Percentiles rank a stretch among this genome's conserved stretches.
Conservation (phyloP, 2,329 filamentous ascomycete species). For the Acephala macrosclerotiorum region DNA sequence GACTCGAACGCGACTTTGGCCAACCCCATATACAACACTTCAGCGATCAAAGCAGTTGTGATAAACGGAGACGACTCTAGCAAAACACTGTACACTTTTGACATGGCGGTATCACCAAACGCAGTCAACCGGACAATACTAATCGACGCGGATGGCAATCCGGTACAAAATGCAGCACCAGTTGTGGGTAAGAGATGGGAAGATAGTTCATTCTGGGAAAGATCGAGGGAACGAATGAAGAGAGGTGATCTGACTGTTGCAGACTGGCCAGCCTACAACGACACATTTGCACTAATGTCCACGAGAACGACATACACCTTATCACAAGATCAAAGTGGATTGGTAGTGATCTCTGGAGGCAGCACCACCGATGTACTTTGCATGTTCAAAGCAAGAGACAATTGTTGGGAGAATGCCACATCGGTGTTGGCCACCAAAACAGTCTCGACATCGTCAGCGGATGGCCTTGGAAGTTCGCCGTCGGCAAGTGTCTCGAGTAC, state of each 20-base stretch:
- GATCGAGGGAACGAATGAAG: conserved; percentile 21
- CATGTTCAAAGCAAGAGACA: conserved; percentile 79
- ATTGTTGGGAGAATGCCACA: conserved; percentile 80
- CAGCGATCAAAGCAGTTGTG: conserved; percentile 67
- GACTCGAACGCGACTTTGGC: conserved; percentile 71
- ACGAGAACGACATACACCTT: conserved; percentile 75
- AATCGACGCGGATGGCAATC: conserved; percentile 64
- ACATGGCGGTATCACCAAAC: conserved; percentile 78
- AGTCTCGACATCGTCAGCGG: conserved; percentile 18
- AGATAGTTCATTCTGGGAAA: conserved; percentile 9
- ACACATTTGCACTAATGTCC: conserved; percentile 70
- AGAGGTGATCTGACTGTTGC: conserved; percentile 60
- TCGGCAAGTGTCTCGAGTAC: conserved; percentile 27
- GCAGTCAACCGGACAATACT: conserved; percentile 74
- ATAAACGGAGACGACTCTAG: conserved; percentile 78
- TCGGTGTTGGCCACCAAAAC: conserved; percentile 38
- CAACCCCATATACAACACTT: conserved; percentile 64
- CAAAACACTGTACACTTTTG: conserved; percentile 80
- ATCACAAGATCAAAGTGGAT: conserved; percentile 67
- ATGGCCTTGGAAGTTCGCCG: conserved; percentile 36
- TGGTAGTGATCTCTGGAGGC: conserved; percentile 83
- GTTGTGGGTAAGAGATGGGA: conserved; percentile 39
- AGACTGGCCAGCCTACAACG: conserved; percentile 83
- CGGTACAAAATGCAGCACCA: conserved; percentile 55
- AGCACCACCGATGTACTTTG: conserved; percentile 66